Base-by-base conservation (phyloP, 2,329 filamentous ascomycete genomes). In the Verticillium longisporum region DNA sequence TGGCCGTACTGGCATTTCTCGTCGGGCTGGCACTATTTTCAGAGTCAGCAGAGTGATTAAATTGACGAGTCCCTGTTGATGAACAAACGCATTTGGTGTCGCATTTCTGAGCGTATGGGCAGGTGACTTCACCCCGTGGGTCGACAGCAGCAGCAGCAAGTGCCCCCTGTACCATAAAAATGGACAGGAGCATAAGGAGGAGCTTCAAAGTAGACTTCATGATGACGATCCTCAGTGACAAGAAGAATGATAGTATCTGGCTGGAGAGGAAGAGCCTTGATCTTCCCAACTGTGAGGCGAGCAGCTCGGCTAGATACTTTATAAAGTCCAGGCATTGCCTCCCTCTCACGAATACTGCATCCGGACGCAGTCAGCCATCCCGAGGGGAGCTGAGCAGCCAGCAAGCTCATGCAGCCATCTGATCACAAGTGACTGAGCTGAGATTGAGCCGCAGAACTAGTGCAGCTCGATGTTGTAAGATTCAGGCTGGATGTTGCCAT, bases 111-210 rank as follows among this genome's bases (percentile, higher is more conserved):
- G 18, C 18, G n/a, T n/a, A n/a, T 3, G 45, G 45, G 6, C 45
- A 50, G 4, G 45, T 7, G 45, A 7, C 45, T 15, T 31, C 37
- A 26, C n/a, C 56, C 11, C 56, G n/a, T 2, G 21, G 18, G 7
- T 57, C 38, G 11, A 58, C 10, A 14, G 2, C 21, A 15, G 21
- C 37, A 32, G 37, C 56, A 31, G 37, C 56, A 2, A 58, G 26
- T 18, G 38, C 15, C 37, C 56, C 56, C 37, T 58, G 56, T 50
- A 58, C 56, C 56, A 58, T 58, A 14, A 58, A 58, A 13, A 58
- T 58, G 56, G 56, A 58, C 56, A 58, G 56, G 21, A 58, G 56
- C 37, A 50, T 38, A 15, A 58, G 7, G 37, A 58, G 18, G 18
- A 58, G 26, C 26, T 58, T 58, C 13, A 58, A 18, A 11, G 38